phyloP scores from a whole-genome alignment of 2,329 filamentous ascomycete species.

The Curvularia verruculosa region DNA sequence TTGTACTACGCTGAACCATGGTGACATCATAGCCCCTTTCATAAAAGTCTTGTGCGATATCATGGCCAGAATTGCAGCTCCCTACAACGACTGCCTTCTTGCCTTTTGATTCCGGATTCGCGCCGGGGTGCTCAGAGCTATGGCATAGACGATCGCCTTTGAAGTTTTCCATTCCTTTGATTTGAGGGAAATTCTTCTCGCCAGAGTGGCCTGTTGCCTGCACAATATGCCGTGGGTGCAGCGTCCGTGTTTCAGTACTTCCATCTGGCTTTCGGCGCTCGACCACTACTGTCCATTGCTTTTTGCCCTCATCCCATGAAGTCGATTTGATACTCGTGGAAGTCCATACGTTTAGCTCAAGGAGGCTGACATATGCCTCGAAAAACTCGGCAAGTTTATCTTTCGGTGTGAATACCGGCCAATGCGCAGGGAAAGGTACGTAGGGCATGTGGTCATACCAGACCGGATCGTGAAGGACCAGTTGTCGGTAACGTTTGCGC shows the following conservation, averaged over 20 bases:
- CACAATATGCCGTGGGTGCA: slow-evolving; percentile 40
- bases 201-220: slow-evolving; percentile 43
- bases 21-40: slow-evolving; percentile 53
- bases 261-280: slow-evolving; percentile 32
- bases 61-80: slow-evolving; percentile 57
- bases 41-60: slow-evolving; percentile 57
- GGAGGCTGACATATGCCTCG: slow-evolving; percentile 46
- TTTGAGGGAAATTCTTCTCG: slow-evolving; percentile 40
- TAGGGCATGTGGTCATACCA: slow-evolving; percentile 51
- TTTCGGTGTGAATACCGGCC: slow-evolving; percentile 43
- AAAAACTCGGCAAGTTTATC: slow-evolving; percentile 49
- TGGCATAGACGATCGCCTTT: slow-evolving; percentile 46
- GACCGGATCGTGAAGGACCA: slow-evolving; percentile 51
- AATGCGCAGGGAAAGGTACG: slow-evolving; percentile 39
- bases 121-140: slow-evolving; percentile 40
- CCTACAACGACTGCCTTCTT: slow-evolving; percentile 56
- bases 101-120: slow-evolving; percentile 43
- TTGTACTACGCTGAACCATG: slow-evolving; percentile 55
- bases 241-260: slow-evolving; percentile 28
- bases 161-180: slow-evolving; percentile 44
- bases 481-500: slow-evolving; percentile 54
- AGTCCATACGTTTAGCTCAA: slow-evolving; percentile 50
- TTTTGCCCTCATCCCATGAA: slow-evolving; percentile 46
- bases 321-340: slow-evolving; percentile 47
- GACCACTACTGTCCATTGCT: slow-evolving; percentile 49